phyloP scores from a whole-genome alignment of 2,329 filamentous ascomycete genomes.

The Penicillium sp. region DNA sequence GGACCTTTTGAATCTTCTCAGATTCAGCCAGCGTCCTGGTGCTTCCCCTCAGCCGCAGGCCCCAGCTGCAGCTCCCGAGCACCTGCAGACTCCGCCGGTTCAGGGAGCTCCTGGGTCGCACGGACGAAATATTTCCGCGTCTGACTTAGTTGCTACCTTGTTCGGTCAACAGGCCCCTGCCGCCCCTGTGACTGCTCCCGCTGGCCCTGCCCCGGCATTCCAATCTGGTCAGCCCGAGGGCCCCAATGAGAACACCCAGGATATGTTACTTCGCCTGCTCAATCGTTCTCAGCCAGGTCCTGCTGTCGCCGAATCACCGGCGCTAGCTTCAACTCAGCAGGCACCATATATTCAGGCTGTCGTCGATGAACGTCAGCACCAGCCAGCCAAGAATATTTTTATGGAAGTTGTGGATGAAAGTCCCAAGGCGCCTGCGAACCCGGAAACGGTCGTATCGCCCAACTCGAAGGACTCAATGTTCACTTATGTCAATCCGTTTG shows the following conservation, averaged over 20 bases:
- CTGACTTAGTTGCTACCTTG: conserved; percentile 57
- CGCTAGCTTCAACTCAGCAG: conserved; percentile 38
- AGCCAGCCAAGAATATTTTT: conserved; percentile 6
- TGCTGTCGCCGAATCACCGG: conserved; percentile 35
- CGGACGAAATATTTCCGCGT: conserved; percentile 50
- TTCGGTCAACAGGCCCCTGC: conserved; percentile 45
- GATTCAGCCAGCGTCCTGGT: conserved; percentile 55
- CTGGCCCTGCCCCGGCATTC: conserved; percentile 25
- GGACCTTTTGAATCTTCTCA: conserved; percentile 63
- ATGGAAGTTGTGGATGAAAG: conserved; percentile 19
- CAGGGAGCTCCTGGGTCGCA: conserved; percentile 32
- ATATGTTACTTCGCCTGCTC: conserved; percentile 80
- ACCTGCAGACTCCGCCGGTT: conserved; percentile 27
- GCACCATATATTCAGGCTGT: conserved; percentile 28
- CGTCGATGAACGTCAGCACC: conserved; percentile 15
- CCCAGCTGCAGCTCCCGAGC: conserved; percentile 23
- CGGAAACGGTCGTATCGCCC: conserved; percentile 41
- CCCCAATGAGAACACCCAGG: conserved; percentile 65
- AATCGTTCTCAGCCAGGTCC: conserved; percentile 62
- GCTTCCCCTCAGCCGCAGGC: conserved; percentile 32
- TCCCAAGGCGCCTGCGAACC: conserved; percentile 25
- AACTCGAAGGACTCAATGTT: conserved; percentile 51
- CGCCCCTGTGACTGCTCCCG: conserved; percentile 32
- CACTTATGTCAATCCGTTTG: conserved; percentile 71
- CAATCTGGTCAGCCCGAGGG: conserved; percentile 25